Conservation (phyloP, 305 asterid species). For the Withania somnifera region DNA sequence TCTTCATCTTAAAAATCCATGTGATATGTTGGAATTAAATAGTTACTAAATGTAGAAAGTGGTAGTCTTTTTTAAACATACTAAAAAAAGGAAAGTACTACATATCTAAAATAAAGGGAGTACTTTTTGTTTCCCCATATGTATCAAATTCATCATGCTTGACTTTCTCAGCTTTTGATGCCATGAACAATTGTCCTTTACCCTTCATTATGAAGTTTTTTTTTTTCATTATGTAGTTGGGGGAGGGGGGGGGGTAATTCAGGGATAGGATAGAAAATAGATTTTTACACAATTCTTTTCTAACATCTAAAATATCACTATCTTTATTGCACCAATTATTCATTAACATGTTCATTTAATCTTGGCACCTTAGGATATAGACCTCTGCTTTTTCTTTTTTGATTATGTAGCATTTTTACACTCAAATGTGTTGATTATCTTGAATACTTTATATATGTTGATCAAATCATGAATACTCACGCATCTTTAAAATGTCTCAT, state of each 20-base stretch:
- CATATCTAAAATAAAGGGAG: not conserved
- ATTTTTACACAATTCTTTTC: not conserved
- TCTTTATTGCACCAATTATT: not conserved
- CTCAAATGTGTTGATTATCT: not conserved
- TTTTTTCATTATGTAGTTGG: not conserved
- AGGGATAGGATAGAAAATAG: not conserved
- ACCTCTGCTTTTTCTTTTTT: not conserved
- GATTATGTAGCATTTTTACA: not conserved
- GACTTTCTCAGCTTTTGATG: not conserved
- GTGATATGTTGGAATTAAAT: not conserved
- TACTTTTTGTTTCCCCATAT: not conserved
- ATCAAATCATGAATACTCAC: not conserved
- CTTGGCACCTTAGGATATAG: not conserved
- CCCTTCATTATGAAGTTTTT: not conserved
- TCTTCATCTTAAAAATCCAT: not conserved
- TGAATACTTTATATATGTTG: not conserved
- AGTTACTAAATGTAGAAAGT: not conserved
- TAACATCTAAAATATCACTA: not conserved
- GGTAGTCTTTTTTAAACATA: not conserved
- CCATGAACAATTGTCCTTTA: not conserved
- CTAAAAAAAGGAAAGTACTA: not conserved
- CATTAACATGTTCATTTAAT: not conserved
- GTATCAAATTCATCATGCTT: not conserved
- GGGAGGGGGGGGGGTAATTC: no score
- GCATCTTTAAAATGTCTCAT: not conserved